Percentiles rank a stretch among this genome's conserved stretches.
These are phyloP conservation scores for Penicillium sp. DNA, from an alignment of 2,329 filamentous ascomycete genomes.

Conservation along the genomic window DNA sequence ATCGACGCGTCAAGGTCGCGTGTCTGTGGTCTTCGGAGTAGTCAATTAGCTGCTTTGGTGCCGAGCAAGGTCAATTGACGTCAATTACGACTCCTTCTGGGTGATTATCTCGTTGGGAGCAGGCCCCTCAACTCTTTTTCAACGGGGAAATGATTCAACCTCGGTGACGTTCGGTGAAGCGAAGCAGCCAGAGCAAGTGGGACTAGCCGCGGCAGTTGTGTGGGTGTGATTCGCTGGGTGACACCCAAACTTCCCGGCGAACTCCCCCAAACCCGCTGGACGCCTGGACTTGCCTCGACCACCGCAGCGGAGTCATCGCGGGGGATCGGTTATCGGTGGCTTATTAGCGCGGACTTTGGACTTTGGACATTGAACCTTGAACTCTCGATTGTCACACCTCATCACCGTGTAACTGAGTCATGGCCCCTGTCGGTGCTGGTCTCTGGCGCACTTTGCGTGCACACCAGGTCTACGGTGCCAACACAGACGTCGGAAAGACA, in stretches of 20 bases:
- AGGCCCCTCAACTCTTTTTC: slow-evolving; percentile 6
- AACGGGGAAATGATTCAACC: slow-evolving; percentile 15
- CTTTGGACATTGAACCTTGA: not conserved
- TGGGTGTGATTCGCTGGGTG: slow-evolving; percentile 15
- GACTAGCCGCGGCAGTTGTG: not conserved
- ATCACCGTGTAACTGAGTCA: slow-evolving; percentile 16
- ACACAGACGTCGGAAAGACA: slow-evolving; percentile 84
- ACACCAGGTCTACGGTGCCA: slow-evolving; percentile 79
- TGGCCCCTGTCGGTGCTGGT: slow-evolving; percentile 58
- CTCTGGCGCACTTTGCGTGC: slow-evolving; percentile 69
- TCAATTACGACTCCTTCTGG: not conserved
- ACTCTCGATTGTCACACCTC: not conserved
- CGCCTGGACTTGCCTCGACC: not conserved
- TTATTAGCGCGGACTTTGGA: no score
- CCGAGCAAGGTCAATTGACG: not conserved
- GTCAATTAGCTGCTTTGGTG: not conserved
- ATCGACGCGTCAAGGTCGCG: slow-evolving; percentile 3
- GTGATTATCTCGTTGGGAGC: slow-evolving; percentile 7
- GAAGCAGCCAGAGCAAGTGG: slow-evolving; percentile 8
- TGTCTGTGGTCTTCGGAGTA: not conserved
- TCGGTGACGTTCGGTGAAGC: slow-evolving; percentile 17
- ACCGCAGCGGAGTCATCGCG: not conserved
- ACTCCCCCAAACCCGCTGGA: not conserved
- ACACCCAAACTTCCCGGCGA: slow-evolving; percentile 8
- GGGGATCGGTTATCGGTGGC: not conserved